Evolutionary conservation across 1,284 basidiomycete genomes (phyloP), one percentile per base, ranked within the genome.

Genomic region (Cutaneotrichosporon sp.): DNA sequence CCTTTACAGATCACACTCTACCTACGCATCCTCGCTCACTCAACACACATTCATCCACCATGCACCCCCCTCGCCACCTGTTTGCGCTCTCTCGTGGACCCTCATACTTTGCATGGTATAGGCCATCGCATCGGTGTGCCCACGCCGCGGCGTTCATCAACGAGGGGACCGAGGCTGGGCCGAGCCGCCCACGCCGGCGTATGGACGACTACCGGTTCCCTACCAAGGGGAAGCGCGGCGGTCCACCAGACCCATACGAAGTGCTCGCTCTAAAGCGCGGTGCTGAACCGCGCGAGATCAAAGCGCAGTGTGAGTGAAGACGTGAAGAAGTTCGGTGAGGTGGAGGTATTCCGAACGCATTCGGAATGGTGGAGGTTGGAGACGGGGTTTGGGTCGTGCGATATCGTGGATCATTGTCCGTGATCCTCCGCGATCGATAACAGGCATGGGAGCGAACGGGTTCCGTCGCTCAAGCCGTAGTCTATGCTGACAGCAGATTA

Each of bases 211-310:
- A 78, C 65, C 59, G 65, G 6, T 79, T 78, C 61, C 77, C 77
- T 0, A 61, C 61, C 26, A 63, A 49, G 13, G 74, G 76, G 5
- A 59, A 53, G 55, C 55, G 61, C 14, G 77, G 77, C 5, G 75
- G 76, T 6, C 59, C 66, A 2, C 77, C 77, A 0, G 70, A 74
- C 64, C 80, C 80, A 26, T 81, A 68, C 64, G 78, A 81, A 63
- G 69, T 81, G 2, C 67, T 81, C 32, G 78, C 70, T 21, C 58
- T 81, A 5, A 67, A 74, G 30, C 60, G 72, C 5, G 64, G 64
- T 11, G 78, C 78, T 5, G 63, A 60, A 36, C 69, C 72, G 11
- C 58, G 62, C 13, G 73, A 79, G 32, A 76, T 80, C 63, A 81
- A 81, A 64, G 62, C 71, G 62, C 69, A 70, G 62, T 81, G 79